Evolutionary conservation across 768 basidiomycete genomes (phyloP), one percentile per base, ranked within the genome.

Genomic region (Pisolithus tinctorius): DNA sequence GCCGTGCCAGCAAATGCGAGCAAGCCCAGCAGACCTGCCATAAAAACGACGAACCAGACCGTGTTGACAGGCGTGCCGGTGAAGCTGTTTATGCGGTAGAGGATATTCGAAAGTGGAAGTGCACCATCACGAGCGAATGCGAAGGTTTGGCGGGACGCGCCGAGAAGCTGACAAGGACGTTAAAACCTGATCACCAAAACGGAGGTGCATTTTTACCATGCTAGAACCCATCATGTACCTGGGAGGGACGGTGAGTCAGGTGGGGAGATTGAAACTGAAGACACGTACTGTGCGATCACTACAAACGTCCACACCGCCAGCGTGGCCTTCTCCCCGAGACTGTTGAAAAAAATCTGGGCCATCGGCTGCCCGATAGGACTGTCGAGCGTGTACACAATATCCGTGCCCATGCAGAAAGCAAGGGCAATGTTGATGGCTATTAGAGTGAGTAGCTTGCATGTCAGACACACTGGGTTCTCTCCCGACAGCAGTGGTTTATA

Each of bases 101-200:
- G 69, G 50, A 67, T 73, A 4, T 57, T 56, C 1, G 83, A 84
- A 44, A 81, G 67, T 1, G 83, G 83, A 6, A 84, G 76, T 2
- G 78, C 83, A 29, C 81, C 80, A 55, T 84, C 79, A 14, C 83
- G 73, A 1, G 80, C 66, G 58, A 82, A 81, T 0, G 80, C 80
- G 49, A 81, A 81, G 10, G 72, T 69, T 60, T 80, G 80, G n/a
- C 79, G 76, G 0, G 78, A 79, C 20, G 77, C 64, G 10, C 77
- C 75, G 14, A 77, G 69, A 17, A 78, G 56, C 75, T 71, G 45
- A 31, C 39, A 37, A 45, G 30, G 56, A 52, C 29, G 30, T 34
- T 4, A 34, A 34, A 34, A 34, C 4, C 5, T 13, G 13, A 14
- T 43, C 7, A 3, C 1, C 10, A 31, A 26, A 2, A 4, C 7